phyloP scores from a whole-genome alignment of 1,284 basidiomycete species.

The Melampsora larici-populina region DNA sequence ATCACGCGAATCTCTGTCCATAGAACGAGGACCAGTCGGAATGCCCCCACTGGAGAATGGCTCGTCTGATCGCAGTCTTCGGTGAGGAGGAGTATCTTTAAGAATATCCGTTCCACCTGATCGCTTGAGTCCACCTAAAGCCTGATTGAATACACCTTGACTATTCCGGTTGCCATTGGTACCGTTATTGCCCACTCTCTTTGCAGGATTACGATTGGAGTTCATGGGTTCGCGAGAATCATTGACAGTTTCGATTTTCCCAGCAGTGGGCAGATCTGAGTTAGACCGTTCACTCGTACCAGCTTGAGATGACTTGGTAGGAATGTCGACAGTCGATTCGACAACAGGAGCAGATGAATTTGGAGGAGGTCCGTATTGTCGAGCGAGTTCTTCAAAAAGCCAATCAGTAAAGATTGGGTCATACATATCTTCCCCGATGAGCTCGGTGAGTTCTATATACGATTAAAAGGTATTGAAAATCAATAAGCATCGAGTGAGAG shows the following conservation, averaged over 20 bases:
- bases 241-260: constrained; percentile 41
- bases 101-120: constrained; percentile 26
- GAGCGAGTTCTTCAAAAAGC: constrained; percentile 48
- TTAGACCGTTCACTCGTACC: not conserved
- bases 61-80: constrained; percentile 27
- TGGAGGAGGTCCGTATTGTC: constrained; percentile 28
- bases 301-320: not conserved
- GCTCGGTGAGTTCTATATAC: constrained; percentile 48
- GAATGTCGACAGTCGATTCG: constrained; percentile 14
- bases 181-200: not conserved
- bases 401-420: constrained; percentile 47
- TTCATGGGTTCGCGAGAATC: constrained; percentile 33
- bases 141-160: constrained; percentile 32
- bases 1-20: constrained; percentile 30
- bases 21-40: constrained; percentile 17
- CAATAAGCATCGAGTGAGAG: not conserved
- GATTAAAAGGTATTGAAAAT: not conserved
- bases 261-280: not conserved
- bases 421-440: constrained; percentile 50
- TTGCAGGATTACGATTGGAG: not conserved
- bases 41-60: not conserved
- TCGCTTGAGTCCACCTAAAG: constrained; percentile 32
- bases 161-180: not conserved
- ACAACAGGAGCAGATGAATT: not conserved
- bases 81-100: constrained; percentile 41